Evolutionary conservation across 441 rosid genomes (phyloP).

Genomic region (Populus hybrid): DNA sequence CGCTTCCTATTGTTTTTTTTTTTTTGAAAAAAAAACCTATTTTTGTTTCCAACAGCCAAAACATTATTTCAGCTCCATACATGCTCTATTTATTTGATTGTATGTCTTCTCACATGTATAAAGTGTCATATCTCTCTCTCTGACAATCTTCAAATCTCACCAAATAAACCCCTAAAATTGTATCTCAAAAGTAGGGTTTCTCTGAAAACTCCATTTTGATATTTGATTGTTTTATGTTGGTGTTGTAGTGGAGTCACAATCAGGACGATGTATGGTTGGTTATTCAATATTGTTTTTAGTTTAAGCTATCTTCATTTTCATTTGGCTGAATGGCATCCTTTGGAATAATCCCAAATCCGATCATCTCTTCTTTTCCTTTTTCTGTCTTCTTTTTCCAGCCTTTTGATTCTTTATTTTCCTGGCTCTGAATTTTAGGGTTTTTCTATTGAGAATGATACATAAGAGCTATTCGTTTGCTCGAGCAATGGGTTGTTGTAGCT

Average conservation of each 20-base stretch:
- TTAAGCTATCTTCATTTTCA: constrained; percentile 49
- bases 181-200: background rate
- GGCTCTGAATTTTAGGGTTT: constrained; percentile 22
- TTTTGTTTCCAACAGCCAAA: no score
- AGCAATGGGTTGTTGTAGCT: constrained; percentile 85
- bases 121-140: background rate
- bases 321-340: constrained; percentile 92
- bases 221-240: background rate
- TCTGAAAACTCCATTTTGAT: background rate
- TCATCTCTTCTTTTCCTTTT: constrained; percentile 29
- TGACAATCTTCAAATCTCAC: background rate
- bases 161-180: background rate
- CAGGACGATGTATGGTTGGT: constrained; percentile 43
- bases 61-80: background rate
- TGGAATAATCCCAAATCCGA: constrained; percentile 46
- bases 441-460: constrained; percentile 44
- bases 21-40: no score
- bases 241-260: constrained; percentile 28
- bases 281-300: constrained; percentile 26
- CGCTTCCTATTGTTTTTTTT: no score
- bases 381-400: constrained; percentile 30
- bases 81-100: background rate
- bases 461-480: constrained; percentile 49
- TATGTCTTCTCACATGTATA: background rate
- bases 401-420: background rate